These are phyloP conservation scores for Fusarium robinianum DNA, from an alignment of 2,329 filamentous ascomycete genomes.

Conservation along the genomic window DNA sequence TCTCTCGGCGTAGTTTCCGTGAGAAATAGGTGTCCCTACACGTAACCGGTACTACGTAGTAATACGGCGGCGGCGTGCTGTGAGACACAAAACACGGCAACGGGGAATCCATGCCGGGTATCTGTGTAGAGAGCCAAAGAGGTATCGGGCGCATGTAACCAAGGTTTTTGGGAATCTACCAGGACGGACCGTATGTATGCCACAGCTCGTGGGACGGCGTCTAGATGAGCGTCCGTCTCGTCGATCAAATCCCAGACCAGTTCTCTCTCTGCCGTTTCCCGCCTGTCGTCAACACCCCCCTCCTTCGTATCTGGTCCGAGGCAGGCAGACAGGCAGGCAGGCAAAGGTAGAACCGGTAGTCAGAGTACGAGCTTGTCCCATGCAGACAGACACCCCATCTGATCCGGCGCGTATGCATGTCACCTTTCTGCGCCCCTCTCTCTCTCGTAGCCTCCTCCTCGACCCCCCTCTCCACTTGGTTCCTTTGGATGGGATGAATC, in stretches of 20 bases:
- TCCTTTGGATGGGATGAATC: too few relatives aligned
- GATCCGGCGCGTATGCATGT: slow-evolving; percentile 23
- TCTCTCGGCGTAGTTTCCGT: too few relatives aligned
- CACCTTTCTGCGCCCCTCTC: slow-evolving; percentile 17
- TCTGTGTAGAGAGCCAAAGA: slow-evolving; percentile 11
- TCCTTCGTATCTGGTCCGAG: too few relatives aligned
- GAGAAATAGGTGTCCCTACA: too few relatives aligned
- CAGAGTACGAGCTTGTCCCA: too few relatives aligned
- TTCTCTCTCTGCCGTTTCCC: slow-evolving; percentile 8
- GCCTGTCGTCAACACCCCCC: slow-evolving; percentile 15
- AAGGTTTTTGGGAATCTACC: slow-evolving; percentile 20
- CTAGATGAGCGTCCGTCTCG: slow-evolving; percentile 4
- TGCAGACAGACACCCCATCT: too few relatives aligned
- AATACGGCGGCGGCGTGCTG: too few relatives aligned
- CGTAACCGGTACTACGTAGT: too few relatives aligned
- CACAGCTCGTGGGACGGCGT: slow-evolving; percentile 8
- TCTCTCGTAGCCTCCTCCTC: too few relatives aligned
- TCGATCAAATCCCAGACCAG: slow-evolving; percentile 9
- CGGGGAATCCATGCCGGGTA: neutral
- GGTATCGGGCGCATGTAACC: slow-evolving; percentile 21
- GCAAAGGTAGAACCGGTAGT: too few relatives aligned
- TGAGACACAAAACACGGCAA: too few relatives aligned
- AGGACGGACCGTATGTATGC: slow-evolving; percentile 12
- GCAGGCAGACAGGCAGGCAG: too few relatives aligned
- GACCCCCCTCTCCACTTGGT: slow-evolving; percentile 9